Percentiles rank a stretch among this genome's conserved stretches.
Conservation (phyloP, 192 early-diverging fungal genomes). For the Podila verticillata region DNA sequence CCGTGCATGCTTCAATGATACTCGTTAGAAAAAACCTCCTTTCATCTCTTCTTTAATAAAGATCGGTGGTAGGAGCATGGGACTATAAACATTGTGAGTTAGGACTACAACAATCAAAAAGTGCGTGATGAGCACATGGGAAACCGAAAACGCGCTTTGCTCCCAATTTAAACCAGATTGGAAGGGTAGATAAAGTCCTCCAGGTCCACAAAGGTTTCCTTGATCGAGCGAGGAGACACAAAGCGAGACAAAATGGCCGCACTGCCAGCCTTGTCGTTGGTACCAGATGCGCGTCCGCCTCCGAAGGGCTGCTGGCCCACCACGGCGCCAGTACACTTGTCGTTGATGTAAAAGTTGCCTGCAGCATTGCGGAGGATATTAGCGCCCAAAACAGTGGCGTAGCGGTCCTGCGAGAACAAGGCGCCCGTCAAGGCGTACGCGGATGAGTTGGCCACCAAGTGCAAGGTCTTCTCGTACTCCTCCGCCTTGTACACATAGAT, state of each 20-base stretch:
- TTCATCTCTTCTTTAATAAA: too few species aligned
- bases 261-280: constrained; percentile 98
- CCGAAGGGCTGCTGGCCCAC: constrained; percentile 99
- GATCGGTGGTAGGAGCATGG: too few species aligned
- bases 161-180: constrained; percentile 65
- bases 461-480: constrained; percentile 78
- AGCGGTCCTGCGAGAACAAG: constrained; percentile 92
- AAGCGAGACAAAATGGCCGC: constrained; percentile 85
- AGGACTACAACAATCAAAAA: too few species aligned
- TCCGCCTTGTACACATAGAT: constrained; percentile 83
- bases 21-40: too few species aligned
- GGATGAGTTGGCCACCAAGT: constrained; percentile 81
- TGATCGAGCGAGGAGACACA: constrained; percentile 92
- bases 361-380: constrained; percentile 87
- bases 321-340: constrained; percentile 98
- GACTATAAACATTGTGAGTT: too few species aligned
- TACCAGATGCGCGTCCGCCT: constrained; percentile 91
- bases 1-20: too few species aligned
- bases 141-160: too few species aligned
- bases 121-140: neutral
- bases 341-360: constrained; percentile 99
- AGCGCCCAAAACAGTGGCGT: constrained; percentile 75
- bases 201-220: constrained; percentile 93
- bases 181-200: constrained; percentile 84
- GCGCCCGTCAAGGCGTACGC: constrained; percentile 91